Percentiles rank a stretch among this genome's conserved stretches.
phyloP scores from a whole-genome alignment of 2,329 filamentous ascomycete genomes.

The Coleophoma cylindrospora region DNA sequence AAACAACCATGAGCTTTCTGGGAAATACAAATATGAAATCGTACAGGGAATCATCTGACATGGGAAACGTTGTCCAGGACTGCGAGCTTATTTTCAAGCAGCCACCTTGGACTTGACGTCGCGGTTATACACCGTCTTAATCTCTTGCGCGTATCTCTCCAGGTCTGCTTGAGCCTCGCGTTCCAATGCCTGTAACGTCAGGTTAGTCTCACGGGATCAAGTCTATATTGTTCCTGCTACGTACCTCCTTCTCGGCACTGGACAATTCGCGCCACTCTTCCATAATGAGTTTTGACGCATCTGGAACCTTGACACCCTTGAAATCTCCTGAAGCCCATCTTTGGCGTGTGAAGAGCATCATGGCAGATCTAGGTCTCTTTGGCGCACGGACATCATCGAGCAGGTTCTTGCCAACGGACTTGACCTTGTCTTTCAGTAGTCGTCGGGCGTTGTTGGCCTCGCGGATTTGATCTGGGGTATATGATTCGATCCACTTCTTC shows the following conservation, averaged over 20 bases:
- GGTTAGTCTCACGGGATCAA: too few relatives aligned
- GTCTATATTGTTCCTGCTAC: background rate
- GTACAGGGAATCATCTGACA: too few relatives aligned
- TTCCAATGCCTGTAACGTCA: too few relatives aligned
- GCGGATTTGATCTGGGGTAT: conserved; percentile 52
- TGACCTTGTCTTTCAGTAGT: conserved; percentile 14
- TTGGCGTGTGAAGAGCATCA: conserved; percentile 37
- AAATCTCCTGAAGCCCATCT: conserved; percentile 43
- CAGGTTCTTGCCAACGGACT: conserved; percentile 11
- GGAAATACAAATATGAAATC: too few relatives aligned
- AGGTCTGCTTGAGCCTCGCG: conserved; percentile 6
- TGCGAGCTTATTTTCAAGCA: too few relatives aligned
- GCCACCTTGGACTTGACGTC: background rate
- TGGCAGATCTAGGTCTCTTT: conserved; percentile 35
- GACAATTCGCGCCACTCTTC: conserved; percentile 43
- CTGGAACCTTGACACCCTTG: conserved; percentile 33
- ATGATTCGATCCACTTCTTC: conserved; percentile 46
- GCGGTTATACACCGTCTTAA: conserved; percentile 22
- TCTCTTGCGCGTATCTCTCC: conserved; percentile 23
- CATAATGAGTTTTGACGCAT: conserved; percentile 34
- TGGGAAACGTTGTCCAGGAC: too few relatives aligned
- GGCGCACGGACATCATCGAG: conserved; percentile 50
- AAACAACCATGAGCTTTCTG: too few relatives aligned
- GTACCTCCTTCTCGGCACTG: conserved; percentile 41
- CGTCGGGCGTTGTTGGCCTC: conserved; percentile 53